These are phyloP conservation scores for Cystobasidium slooffiae DNA, from an alignment of 1,284 basidiomycete genomes.

Conservation along the genomic window DNA sequence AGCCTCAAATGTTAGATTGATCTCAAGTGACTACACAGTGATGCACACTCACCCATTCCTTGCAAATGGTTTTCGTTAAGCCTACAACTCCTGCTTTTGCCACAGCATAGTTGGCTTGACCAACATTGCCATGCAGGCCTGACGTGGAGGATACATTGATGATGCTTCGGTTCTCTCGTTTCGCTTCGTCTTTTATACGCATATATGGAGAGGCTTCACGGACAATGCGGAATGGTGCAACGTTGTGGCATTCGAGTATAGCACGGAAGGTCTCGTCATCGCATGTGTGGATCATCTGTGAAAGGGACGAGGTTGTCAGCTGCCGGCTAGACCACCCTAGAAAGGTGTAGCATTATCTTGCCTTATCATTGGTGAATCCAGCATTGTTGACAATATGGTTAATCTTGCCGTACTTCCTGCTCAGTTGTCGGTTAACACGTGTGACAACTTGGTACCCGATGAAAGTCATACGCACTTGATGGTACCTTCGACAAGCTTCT, in stretches of 20 bases:
- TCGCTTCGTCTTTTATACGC: constrained; percentile 69
- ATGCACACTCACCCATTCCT: constrained; percentile 70
- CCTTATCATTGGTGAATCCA: constrained; percentile 78
- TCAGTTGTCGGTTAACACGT: neutral
- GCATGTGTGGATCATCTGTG: constrained; percentile 77
- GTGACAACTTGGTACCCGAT: neutral
- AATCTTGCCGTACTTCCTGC: constrained; percentile 74
- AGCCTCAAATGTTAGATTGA: neutral
- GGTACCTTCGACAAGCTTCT: constrained; percentile 75
- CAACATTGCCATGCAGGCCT: constrained; percentile 79
- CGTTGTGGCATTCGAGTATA: constrained; percentile 79
- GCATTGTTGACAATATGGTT: constrained; percentile 85
- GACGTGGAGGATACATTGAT: constrained; percentile 71
- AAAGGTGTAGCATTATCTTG: neutral
- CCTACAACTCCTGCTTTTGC: constrained; percentile 75
- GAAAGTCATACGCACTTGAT: constrained; percentile 65
- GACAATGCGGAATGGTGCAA: constrained; percentile 81
- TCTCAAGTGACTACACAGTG: neutral
- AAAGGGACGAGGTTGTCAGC: neutral
- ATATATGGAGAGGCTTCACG: constrained; percentile 82
- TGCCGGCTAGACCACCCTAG: neutral
- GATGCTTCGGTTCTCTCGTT: constrained; percentile 72
- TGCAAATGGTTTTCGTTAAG: constrained; percentile 80
- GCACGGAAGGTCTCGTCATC: constrained; percentile 79
- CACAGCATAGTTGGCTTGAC: constrained; percentile 73